Evolutionary conservation across 306 rosid species (phyloP).

Genomic region (Erythrophleum fordii): DNA sequence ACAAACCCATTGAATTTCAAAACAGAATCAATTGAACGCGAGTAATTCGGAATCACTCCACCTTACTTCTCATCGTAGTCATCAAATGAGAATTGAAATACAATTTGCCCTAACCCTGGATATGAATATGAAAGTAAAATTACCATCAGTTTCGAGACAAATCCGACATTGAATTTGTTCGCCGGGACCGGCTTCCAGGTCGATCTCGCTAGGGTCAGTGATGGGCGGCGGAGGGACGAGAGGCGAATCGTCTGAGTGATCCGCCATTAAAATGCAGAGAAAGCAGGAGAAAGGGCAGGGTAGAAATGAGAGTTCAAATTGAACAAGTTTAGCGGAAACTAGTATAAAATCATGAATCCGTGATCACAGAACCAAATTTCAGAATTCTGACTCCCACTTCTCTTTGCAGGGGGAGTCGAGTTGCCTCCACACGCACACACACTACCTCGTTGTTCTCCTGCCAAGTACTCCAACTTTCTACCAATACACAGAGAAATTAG

Average conservation of each 20-base stretch:
- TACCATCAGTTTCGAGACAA: conserved; percentile 98
- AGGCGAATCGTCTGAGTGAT: conserved; percentile 75
- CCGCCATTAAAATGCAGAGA: conserved; percentile 62
- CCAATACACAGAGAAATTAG: background rate
- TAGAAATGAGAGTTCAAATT: conserved; percentile 1
- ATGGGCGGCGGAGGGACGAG: conserved; percentile 73
- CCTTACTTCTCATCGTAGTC: background rate
- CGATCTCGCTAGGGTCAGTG: conserved; percentile 73
- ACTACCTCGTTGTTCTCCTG: background rate
- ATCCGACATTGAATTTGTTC: conserved; percentile 98
- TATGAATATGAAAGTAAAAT: conserved; percentile 28
- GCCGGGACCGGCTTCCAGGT: conserved; percentile 96
- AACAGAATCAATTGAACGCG: background rate
- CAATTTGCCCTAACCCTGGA: conserved; percentile 37
- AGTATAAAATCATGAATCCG: conserved; percentile 28
- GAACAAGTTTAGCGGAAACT: conserved; percentile 13
- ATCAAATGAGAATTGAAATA: background rate
- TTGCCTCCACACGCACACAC: background rate
- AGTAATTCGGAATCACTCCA: conserved; percentile 8
- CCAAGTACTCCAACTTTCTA: background rate
- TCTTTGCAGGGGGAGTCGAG: background rate
- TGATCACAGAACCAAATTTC: conserved; percentile 29
- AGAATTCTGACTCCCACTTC: conserved; percentile 4
- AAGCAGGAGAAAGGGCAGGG: background rate
- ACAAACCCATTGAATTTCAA: background rate